Evolutionary conservation across 169 alveolate species (phyloP), one percentile per base, ranked within the genome.

Genomic region (Neospora caninum): DNA sequence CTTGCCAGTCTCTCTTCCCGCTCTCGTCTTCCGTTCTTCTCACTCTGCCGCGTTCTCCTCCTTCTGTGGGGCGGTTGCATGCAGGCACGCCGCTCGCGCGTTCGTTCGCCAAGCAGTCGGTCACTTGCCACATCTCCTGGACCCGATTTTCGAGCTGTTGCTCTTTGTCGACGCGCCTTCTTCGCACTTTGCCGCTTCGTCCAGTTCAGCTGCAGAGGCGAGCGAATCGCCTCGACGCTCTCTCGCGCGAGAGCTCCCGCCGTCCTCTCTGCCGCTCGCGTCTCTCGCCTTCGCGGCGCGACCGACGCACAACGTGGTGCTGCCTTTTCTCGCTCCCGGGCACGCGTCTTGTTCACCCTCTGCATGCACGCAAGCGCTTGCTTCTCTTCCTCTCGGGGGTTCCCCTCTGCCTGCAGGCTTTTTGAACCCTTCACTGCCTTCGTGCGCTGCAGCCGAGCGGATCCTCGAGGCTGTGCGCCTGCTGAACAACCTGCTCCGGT

Each of bases 11-110:
- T 69, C 70, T 58, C 70, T 58, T 25, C n/a, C n/a, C n/a, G n/a
- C n/a, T n/a, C n/a, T n/a, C n/a, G n/a, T n/a, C n/a, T 49, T 13
- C 58, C 22, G 58, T 49, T 13, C 22, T 13, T 13, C 58, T 49
- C 58, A 49, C 58, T 49, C 58, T 49, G 22, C 13, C 80, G 80
- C 4, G 2, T 29, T 29, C 36, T 6, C 29, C n/a, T 6, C 41
- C 18, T 6, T 25, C 34, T 69, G 80, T 69, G 80, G 80, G 31
- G n/a, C n/a, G n/a, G n/a, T n/a, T n/a, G 49, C 49, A 36, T 80
- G 42, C 93, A 88, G 93, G 80, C 70, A 91, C 80, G 93, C 93
- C 4, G 93, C 93, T 4, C 88, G 93, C 80, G 93, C 80, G 7
- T 91, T 91, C 45, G 88, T 91, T 49, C 88, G 93, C 0, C 88